Conservation (phyloP, 305 asterid genomes). For the Rubia balearica region DNA sequence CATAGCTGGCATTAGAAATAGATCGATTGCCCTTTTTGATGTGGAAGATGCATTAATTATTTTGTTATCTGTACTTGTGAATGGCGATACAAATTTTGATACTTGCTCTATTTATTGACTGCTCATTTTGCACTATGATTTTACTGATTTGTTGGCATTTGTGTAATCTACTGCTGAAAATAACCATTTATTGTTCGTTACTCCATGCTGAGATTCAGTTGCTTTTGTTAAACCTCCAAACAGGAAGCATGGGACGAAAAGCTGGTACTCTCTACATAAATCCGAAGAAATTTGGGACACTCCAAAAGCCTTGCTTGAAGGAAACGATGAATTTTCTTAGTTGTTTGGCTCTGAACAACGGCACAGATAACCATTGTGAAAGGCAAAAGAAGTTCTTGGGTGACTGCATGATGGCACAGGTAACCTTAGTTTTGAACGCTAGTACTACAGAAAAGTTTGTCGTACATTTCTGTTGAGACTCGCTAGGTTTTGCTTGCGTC, state of each 20-base stretch:
- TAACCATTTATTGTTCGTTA: background rate
- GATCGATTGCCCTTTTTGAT: too few relatives aligned
- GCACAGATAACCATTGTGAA: constrained; percentile 55
- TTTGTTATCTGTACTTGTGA: too few relatives aligned
- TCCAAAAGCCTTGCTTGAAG: constrained; percentile 81
- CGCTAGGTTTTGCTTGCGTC: background rate
- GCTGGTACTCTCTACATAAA: constrained; percentile 53
- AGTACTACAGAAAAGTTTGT: background rate
- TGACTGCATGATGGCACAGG: constrained; percentile 90
- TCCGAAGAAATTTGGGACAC: constrained; percentile 69
- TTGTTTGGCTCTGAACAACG: constrained; percentile 69
- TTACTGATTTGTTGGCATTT: background rate
- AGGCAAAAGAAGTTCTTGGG: constrained; percentile 62
- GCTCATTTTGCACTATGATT: background rate
- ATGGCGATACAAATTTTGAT: background rate
- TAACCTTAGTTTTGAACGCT: constrained; percentile 16
- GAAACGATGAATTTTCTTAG: constrained; percentile 70
- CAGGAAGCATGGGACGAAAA: constrained; percentile 69
- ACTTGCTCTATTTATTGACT: background rate
- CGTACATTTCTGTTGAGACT: background rate
- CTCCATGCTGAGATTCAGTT: background rate
- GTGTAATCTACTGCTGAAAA: background rate
- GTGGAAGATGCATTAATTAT: too few relatives aligned
- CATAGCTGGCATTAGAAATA: too few relatives aligned
- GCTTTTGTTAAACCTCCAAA: background rate